Base-by-base conservation (phyloP, 768 basidiomycete genomes). In the Trametes villosa region DNA sequence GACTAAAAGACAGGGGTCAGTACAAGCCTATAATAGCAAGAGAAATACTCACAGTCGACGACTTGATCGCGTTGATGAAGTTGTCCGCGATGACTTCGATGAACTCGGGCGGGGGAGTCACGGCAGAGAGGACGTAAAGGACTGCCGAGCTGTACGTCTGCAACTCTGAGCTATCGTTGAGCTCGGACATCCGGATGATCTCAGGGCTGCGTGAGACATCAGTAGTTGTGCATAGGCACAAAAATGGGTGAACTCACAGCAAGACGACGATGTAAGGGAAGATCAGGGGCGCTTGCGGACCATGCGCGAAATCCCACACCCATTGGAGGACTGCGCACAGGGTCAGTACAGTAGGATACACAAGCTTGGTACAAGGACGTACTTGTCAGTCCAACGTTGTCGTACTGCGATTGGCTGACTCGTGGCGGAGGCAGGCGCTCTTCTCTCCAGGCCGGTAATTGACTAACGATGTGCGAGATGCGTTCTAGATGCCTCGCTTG, bases 351-450 rank as follows among this genome's bases (percentile, higher is more conserved):
- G 11, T 11, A 38, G 12, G 15, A 22, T 29, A 45, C 20, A 34
- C 29, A 26, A 36, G 34, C 1, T 18, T 22, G 13, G 36, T 31
- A 44, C 1, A n/a, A 29, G 22, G 40, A 74, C 85, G 71, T 75
- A 93, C 92, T 77, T n/a, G 92, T 91, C 57, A 92, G 75, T 2
- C 91, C 92, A 62, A 92, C 85, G 77, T 92, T 94, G 75, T 96
- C 94, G 71, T 95, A 95, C 82, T 91, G 65, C 9, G 94, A 96
- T 69, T 94, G 89, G 62, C 83, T 88, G 59, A 92, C 92, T 58
- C 92, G 83, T 0, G 94, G 94, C 53, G 94, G 93, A 27, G 93
- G 85, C 26, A 95, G 82, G 36, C 94, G 85, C 64, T 91, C 82
- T 59, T 82, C 80, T 70, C 86, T 87, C 89, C 87, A 92, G 59